Conservation (phyloP, 139 green algal species). For the Micractinium sp. region DNA sequence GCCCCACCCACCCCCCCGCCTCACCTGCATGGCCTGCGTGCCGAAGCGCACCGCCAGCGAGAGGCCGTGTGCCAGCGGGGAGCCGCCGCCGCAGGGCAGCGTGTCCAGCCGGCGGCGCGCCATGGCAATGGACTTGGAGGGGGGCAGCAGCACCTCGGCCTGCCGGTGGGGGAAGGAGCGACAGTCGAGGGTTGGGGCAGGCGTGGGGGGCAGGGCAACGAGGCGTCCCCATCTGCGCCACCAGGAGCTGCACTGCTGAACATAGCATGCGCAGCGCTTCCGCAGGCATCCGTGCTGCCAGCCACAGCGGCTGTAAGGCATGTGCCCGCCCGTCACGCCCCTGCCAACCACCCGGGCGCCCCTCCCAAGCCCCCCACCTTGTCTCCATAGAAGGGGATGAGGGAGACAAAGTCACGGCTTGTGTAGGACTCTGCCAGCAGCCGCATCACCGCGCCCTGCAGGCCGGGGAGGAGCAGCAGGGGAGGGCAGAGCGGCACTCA, state of each 20-base stretch:
- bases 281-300: too few species aligned
- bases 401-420: slow-evolving; percentile 92
- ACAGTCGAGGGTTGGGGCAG: too few species aligned
- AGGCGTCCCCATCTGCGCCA: too few species aligned
- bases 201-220: neutral
- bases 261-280: too few species aligned
- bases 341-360: neutral
- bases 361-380: slow-evolving; percentile 62
- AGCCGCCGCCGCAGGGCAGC: slow-evolving; percentile 97
- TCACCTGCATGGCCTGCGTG: slow-evolving; percentile 66
- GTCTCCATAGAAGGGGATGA: slow-evolving; percentile 99
- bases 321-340: neutral
- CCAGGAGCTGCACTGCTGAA: too few species aligned
- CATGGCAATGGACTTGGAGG: slow-evolving; percentile 98
- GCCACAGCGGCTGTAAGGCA: too few species aligned
- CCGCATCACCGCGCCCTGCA: slow-evolving; percentile 90
- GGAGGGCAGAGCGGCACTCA: neutral
- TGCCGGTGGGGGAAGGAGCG: neutral
- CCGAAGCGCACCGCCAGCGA: slow-evolving; percentile 78
- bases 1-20: neutral
- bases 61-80: slow-evolving; percentile 95
- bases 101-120: slow-evolving; percentile 92
- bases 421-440: slow-evolving; percentile 96
- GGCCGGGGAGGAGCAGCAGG: neutral
- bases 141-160: slow-evolving; percentile 95